A percentile compares a stretch with the other conserved stretches of the same genome.
phyloP scores from a whole-genome alignment of 257 asterid species.

The Solanum chiquidenum region DNA sequence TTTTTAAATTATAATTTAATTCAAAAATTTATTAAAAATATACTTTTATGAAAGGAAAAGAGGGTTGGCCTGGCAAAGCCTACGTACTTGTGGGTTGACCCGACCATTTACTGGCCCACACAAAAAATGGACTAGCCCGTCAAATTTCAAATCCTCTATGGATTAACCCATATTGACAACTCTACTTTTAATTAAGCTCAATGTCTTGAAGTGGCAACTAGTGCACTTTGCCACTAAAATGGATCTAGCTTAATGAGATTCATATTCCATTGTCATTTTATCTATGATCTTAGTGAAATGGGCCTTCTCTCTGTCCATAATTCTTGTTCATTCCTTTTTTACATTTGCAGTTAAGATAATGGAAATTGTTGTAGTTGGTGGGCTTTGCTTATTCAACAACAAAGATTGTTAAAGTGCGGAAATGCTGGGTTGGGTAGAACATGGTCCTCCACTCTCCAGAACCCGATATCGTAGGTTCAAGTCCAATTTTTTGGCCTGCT shows the following conservation, averaged over 20 bases:
- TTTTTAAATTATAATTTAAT: no score
- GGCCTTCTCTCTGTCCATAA: background rate
- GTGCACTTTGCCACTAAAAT: background rate
- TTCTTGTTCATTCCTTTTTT: background rate
- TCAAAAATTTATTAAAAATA: no score
- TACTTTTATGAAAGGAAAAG: no score
- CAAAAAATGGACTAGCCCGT: no score
- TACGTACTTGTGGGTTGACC: no score
- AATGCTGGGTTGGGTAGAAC: background rate
- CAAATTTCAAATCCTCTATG: no score
- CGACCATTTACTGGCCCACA: no score
- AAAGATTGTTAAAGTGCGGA: background rate
- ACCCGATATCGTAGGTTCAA: background rate
- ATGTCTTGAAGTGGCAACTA: background rate
- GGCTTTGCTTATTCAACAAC: background rate
- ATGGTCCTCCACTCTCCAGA: background rate
- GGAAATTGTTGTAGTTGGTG: background rate
- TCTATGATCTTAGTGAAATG: background rate
- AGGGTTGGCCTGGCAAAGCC: fast-evolving
- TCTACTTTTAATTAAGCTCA: background rate
- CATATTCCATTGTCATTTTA: background rate
- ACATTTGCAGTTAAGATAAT: background rate
- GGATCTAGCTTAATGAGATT: background rate
- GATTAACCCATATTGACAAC: no score
- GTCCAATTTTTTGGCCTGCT: background rate